Evolutionary conservation across 192 early-diverging fungal genomes (phyloP), one percentile per base, ranked within the genome.

Genomic region (Spizellomyces punctatus): DNA sequence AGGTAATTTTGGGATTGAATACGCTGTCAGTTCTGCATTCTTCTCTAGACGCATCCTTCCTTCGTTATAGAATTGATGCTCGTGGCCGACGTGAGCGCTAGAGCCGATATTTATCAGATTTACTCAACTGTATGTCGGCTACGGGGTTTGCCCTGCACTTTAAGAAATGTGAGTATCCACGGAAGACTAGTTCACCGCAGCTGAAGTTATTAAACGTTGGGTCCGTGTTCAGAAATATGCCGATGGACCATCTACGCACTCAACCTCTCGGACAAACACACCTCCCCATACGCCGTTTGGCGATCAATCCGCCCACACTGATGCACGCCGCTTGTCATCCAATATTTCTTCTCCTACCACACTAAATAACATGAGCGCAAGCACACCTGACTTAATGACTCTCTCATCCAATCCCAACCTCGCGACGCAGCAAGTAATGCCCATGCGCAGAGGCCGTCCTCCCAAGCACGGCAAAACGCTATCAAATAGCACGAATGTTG

Each of bases 371-470:
- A 36, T 36, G 27, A 36, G 27, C 27, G 3, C 27, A 36, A 36
- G 27, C 27, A 36, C 27, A 36, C 27, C 27, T 3, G 27, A 36
- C 27, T 36, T 36, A 36, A 36, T 36, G 27, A 36, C 1, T 3
- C 27, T 36, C 27, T 36, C 27, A 36, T 36, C 27, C 0, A 36
- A 36, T 36, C 27, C 27, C 27, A 36, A 36, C 3, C 27, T 36
- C 27, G 27, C 27, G 27, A 36, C 50, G 12, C 50, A 54, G 50
- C 12, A 19, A 12, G 50, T 12, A 54, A 2, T 54, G 45, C 94
- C 94, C 0, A 98, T 98, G 96, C 87, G 96, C 5, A 88, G 96
- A 46, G 96, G 96, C 45, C 84, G 96, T 6, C 95, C 95, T n/a
- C 86, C 80, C 47, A 63, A 78, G 47, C 60, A 56, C 14, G 47